phyloP scores from a whole-genome alignment of 1,139 yeast genomes.

The Debaryomycetaceae sp. region DNA sequence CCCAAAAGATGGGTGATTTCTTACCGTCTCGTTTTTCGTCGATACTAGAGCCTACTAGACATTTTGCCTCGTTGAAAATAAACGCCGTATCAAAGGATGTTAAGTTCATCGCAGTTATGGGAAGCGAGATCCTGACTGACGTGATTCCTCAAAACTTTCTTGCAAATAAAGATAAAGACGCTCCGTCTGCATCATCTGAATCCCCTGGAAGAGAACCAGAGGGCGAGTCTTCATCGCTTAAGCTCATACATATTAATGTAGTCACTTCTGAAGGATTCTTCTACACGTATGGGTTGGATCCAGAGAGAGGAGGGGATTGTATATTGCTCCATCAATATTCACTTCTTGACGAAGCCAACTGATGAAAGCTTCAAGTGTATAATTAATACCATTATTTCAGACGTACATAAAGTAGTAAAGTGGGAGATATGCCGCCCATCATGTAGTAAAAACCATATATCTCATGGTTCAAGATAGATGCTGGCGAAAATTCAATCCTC shows the following conservation, averaged over 20 bases:
- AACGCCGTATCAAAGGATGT: conserved; percentile 61
- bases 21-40: conserved; percentile 83
- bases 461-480: too few relatives aligned
- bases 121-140: conserved; percentile 39
- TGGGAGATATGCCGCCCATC: neutral
- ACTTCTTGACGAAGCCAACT: conserved; percentile 22
- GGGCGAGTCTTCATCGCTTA: conserved; percentile 40
- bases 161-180: conserved; percentile 15
- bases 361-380: neutral
- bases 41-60: conserved; percentile 86
- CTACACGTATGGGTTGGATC: conserved; percentile 81
- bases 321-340: conserved; percentile 70
- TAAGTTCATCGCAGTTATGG: conserved; percentile 61
- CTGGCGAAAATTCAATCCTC: neutral
- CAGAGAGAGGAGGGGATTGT: conserved; percentile 93
- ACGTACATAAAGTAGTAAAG: neutral
- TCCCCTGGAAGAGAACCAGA: conserved; percentile 9
- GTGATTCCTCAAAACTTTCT: conserved; percentile 34
- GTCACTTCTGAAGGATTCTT: conserved; percentile 86
- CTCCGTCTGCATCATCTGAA: conserved; percentile 8
- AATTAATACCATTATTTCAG: neutral
- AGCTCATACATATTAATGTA: conserved; percentile 65
- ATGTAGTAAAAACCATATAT: neutral
- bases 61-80: conserved; percentile 87
- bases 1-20: conserved; percentile 84